Evolutionary conservation across 257 asterid genomes (phyloP), one percentile per base, ranked within the genome.

Genomic region (Solanum sitiens): DNA sequence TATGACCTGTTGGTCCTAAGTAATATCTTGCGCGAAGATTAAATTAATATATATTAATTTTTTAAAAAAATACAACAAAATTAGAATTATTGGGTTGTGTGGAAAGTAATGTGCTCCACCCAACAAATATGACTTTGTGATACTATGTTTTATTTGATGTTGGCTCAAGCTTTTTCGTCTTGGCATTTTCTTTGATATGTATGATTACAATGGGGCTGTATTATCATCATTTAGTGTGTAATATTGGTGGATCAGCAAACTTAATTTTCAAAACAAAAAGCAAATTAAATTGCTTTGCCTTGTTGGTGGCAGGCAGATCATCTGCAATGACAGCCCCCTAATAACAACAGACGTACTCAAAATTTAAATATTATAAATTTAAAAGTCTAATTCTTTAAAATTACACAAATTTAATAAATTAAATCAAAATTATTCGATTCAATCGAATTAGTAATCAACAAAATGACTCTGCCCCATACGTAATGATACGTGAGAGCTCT

Each of bases 271-370:
- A 80, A 80, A 80, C 42, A 45, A 79, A 27, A 77, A 79, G 12
- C 44, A 80, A 80, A 80, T 47, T 50, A 80, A 80, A 80, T 47
- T 9, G 12, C 3, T 50, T 80, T 88, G 90, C 85, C 88, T 14
- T 42, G 90, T 80, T 79, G 88, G 83, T 86, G 90, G 88, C 88
- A 32, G 87, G 88, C 90, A 88, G 82, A 86, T 77, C 86, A 88
- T 83, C 83, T 76, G 83, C 50, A 71, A 65, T 86, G 65, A 76
- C 74, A 86, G 42, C 84, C 84, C n/a, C n/a, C n/a, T n/a, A n/a
- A n/a, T n/a, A n/a, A n/a, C n/a, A n/a, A n/a, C n/a, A n/a, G n/a
- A n/a, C n/a, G n/a, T n/a, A n/a, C n/a, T n/a, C n/a, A n/a, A n/a
- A n/a, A n/a, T n/a, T n/a, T n/a, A n/a, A n/a, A n/a, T n/a, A n/a